A percentile compares a stretch with the other conserved stretches of the same genome.
phyloP scores from a whole-genome alignment of 805 yeast genomes.

The Lipomyces chichibuensis region DNA sequence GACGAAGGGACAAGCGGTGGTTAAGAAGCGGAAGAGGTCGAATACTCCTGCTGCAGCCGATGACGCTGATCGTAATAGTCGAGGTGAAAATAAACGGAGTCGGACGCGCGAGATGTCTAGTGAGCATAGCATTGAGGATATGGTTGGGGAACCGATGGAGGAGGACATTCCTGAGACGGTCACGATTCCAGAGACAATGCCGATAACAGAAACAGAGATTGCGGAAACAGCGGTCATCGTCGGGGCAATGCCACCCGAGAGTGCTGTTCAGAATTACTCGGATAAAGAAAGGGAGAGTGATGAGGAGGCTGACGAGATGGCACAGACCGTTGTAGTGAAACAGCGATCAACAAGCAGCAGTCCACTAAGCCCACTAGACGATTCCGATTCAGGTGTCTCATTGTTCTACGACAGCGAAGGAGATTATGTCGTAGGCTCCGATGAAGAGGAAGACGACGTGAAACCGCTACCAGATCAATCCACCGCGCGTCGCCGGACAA shows the following conservation, averaged over 20 bases:
- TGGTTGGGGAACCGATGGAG: not conserved
- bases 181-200: not conserved
- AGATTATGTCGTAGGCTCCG: not conserved
- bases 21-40: not conserved
- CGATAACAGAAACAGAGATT: not conserved
- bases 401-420: not conserved
- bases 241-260: not conserved
- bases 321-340: not conserved
- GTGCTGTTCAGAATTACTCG: not conserved
- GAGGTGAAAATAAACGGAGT: not conserved
- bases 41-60: not conserved
- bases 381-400: not conserved
- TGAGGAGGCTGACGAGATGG: conserved; percentile 12
- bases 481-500: not conserved
- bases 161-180: not conserved
- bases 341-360: not conserved
- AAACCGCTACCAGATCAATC: not conserved
- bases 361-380: not conserved
- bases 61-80: not conserved
- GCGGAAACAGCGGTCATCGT: not conserved
- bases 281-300: conserved; percentile 3
- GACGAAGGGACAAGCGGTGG: not conserved
- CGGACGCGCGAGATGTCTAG: not conserved
- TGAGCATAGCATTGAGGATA: not conserved
- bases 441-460: not conserved